Conservation (phyloP, 495 filamentous ascomycete genomes). For the Bacidia rubella region DNA sequence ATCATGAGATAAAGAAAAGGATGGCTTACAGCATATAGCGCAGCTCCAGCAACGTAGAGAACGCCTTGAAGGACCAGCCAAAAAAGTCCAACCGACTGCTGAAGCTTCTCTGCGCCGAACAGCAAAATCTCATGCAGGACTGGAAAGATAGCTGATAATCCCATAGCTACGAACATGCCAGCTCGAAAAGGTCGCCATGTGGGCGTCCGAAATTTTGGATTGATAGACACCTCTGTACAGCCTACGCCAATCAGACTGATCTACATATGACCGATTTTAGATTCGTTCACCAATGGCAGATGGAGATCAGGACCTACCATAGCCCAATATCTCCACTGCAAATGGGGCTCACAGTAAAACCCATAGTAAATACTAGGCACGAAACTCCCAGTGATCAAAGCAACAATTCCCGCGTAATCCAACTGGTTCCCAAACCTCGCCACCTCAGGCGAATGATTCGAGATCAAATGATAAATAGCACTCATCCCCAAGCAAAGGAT, state of each 20-base stretch:
- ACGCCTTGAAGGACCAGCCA: constrained; percentile 73
- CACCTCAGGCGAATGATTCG: constrained; percentile 31
- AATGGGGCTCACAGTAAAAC: constrained; percentile 28
- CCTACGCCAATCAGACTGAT: constrained; percentile 64
- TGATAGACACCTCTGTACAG: constrained; percentile 60
- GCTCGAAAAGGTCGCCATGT: constrained; percentile 75
- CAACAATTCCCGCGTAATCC: constrained; percentile 39
- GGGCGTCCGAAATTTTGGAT: constrained; percentile 71
- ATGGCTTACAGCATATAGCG: constrained; percentile 56
- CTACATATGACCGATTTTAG: constrained; percentile 54
- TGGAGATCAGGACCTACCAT: constrained; percentile 27
- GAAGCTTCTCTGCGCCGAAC: constrained; percentile 44
- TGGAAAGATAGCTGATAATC: constrained; percentile 70
- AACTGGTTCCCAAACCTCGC: constrained; percentile 30
- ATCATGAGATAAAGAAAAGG: neutral
- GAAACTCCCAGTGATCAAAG: constrained; percentile 38
- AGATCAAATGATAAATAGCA: constrained; percentile 33
- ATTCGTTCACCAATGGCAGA: constrained; percentile 49
- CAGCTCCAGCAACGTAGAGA: constrained; percentile 77
- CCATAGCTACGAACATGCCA: constrained; percentile 81
- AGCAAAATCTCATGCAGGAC: constrained; percentile 56
- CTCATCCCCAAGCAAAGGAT: constrained; percentile 26
- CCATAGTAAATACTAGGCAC: constrained; percentile 39
- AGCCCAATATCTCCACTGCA: constrained; percentile 28
- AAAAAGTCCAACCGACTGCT: constrained; percentile 61